These are phyloP conservation scores for Thalassiosira ordinaria DNA, from an alignment of 352 stramenopile species.

Conservation along the genomic window DNA sequence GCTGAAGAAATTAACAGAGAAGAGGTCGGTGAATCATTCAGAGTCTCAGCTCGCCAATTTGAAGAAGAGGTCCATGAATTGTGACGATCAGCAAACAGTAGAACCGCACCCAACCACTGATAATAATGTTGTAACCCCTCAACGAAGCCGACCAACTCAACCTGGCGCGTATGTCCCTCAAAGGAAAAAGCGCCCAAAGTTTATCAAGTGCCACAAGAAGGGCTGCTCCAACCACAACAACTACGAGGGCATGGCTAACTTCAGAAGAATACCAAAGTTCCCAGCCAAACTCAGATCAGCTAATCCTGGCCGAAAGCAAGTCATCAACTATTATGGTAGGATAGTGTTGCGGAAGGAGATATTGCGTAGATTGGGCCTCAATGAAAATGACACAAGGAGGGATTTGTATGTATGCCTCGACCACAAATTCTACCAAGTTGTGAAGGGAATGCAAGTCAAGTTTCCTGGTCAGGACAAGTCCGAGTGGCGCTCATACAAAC, in stretches of 20 bases:
- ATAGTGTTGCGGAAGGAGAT: slow-evolving; percentile 10
- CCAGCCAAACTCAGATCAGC: not conserved
- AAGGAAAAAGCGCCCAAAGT: not conserved
- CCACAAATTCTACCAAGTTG: no score
- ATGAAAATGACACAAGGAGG: no score
- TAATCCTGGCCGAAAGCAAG: not conserved
- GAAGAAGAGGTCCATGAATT: no score
- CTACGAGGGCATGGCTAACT: no score
- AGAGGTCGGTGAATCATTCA: not conserved
- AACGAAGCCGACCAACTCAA: not conserved
- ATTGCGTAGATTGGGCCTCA: slow-evolving; percentile 8
- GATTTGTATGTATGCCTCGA: no score
- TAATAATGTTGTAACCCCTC: no score
- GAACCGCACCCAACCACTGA: no score
- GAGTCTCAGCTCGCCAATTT: not conserved
- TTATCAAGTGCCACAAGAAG: slow-evolving; percentile 10
- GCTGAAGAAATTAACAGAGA: not conserved
- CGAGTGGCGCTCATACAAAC: slow-evolving; percentile 9
- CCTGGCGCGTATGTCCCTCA: not conserved
- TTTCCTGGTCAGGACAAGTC: not conserved
- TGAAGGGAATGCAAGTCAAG: no score
- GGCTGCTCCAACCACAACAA: slow-evolving; percentile 10
- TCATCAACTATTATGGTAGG: slow-evolving; percentile 2
- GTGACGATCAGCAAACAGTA: no score
- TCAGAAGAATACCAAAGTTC: no score